These are phyloP conservation scores for Bipolaris cookei DNA, from an alignment of 2,329 filamentous ascomycete species.

Conservation along the genomic window DNA sequence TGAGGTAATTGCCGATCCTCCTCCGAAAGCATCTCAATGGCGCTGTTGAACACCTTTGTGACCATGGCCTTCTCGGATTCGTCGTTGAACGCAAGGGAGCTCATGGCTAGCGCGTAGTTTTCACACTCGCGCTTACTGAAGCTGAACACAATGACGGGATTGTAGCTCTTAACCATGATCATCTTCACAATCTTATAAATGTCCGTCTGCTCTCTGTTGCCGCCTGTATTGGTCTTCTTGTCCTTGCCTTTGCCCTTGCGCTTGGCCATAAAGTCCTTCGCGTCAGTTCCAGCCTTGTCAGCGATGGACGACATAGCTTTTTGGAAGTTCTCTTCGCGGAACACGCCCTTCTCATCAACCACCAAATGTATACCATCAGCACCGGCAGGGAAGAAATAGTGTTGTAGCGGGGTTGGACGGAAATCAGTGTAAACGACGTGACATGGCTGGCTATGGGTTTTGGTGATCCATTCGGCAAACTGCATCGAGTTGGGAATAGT, in stretches of 20 bases:
- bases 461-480: slow-evolving; percentile 98
- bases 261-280: slow-evolving; percentile 78
- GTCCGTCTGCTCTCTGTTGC: slow-evolving; percentile 69
- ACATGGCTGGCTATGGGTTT: slow-evolving; percentile 95
- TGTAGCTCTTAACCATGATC: slow-evolving; percentile 97
- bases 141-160: slow-evolving; percentile 98
- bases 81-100: slow-evolving; percentile 89
- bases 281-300: slow-evolving; percentile 83
- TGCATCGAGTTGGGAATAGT: slow-evolving; percentile 99
- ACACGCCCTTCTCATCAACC: slow-evolving; percentile 95
- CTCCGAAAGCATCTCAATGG: slow-evolving; percentile 89
- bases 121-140: slow-evolving; percentile 99
- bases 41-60: slow-evolving; percentile 88
- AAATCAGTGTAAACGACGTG: slow-evolving; percentile 99
- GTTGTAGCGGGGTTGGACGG: slow-evolving; percentile 91
- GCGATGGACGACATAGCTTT: slow-evolving; percentile 91
- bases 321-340: slow-evolving; percentile 97
- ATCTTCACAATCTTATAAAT: slow-evolving; percentile 98
- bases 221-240: slow-evolving; percentile 89
- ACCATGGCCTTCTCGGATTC: slow-evolving; percentile 96
- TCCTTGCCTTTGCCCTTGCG: slow-evolving; percentile 87
- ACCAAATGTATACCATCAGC: slow-evolving; percentile 92
- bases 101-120: slow-evolving; percentile 85
- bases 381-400: slow-evolving; percentile 95
- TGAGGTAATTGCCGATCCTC: slow-evolving; percentile 89